A percentile compares a stretch with the other conserved stretches of the same genome.
These are phyloP conservation scores for Andrographis paniculata DNA, from an alignment of 305 asterid species.

Conservation along the genomic window DNA sequence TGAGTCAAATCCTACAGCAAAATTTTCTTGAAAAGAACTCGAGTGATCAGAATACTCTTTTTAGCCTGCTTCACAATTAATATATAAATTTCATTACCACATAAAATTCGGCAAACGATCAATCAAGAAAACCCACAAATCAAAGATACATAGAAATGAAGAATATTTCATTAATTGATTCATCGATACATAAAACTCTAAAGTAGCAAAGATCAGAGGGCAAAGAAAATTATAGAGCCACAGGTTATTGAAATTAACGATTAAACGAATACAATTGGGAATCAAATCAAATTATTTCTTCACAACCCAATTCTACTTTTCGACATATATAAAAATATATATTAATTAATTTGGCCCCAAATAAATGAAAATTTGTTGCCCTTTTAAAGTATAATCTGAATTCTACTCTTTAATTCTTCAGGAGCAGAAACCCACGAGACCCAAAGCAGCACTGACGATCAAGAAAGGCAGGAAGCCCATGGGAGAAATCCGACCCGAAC, in stretches of 20 bases:
- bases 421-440: slow-evolving; percentile 26
- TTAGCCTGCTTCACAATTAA: too few relatives aligned
- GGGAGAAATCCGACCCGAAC: slow-evolving; percentile 30
- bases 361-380: slow-evolving; percentile 9
- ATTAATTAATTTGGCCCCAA: slow-evolving; percentile 4
- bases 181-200: slow-evolving; percentile 2
- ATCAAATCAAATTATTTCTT: too few relatives aligned
- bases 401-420: slow-evolving; percentile 16
- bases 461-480: slow-evolving; percentile 29
- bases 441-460: slow-evolving; percentile 20
- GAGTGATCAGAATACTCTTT: too few relatives aligned
- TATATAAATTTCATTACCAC: too few relatives aligned
- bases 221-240: slow-evolving; percentile 4
- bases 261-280: too few relatives aligned
- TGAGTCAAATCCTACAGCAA: slow-evolving; percentile 1
- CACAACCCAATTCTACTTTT: too few relatives aligned
- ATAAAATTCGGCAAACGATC: too few relatives aligned
- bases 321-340: too few relatives aligned
- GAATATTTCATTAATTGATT: too few relatives aligned
- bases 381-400: neutral
- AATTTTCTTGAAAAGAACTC: neutral
- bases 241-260: slow-evolving; percentile 13
- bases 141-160: too few relatives aligned
- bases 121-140: too few relatives aligned
- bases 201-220: slow-evolving; percentile 1